Evolutionary conservation across 371 early-diverging fungal species (phyloP).

Genomic region (Rhizomucor pusillus): DNA sequence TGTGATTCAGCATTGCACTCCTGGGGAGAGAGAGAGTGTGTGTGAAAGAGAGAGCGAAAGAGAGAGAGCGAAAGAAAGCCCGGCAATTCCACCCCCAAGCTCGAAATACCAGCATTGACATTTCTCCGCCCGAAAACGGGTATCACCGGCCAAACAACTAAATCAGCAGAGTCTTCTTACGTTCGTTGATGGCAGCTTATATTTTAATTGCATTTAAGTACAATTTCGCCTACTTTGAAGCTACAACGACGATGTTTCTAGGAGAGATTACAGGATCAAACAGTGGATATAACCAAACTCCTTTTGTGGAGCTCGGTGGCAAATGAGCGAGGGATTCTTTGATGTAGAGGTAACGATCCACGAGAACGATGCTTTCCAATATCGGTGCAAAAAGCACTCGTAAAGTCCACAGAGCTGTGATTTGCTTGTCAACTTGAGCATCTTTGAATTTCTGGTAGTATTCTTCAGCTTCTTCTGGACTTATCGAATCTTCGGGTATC

Average conservation of each 20-base stretch:
- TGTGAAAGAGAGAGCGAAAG: too few relatives aligned
- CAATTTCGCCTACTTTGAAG: slow-evolving; percentile 26
- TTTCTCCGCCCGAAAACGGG: too few relatives aligned
- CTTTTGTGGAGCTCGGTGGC: slow-evolving; percentile 10
- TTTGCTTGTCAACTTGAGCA: slow-evolving; percentile 49
- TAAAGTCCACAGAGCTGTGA: slow-evolving; percentile 80
- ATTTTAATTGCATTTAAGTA: too few relatives aligned
- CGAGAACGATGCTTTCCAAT: slow-evolving; percentile 73
- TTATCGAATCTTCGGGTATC: slow-evolving; percentile 42
- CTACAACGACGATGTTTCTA: slow-evolving; percentile 41
- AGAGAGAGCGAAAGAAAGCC: too few relatives aligned
- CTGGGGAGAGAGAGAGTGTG: too few relatives aligned
- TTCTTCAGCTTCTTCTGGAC: slow-evolving; percentile 39
- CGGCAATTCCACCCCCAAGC: too few relatives aligned
- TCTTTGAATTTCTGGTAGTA: slow-evolving; percentile 28
- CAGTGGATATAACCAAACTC: slow-evolving; percentile 44
- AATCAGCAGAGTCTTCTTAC: too few relatives aligned
- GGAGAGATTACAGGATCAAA: slow-evolving; percentile 40
- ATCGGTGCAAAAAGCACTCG: slow-evolving; percentile 71
- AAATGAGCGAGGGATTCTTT: slow-evolving; percentile 31
- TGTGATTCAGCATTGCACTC: too few relatives aligned
- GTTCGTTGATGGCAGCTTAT: too few relatives aligned
- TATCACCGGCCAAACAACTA: too few relatives aligned
- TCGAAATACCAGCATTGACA: too few relatives aligned
- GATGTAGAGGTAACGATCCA: slow-evolving; percentile 74